Percentiles rank a stretch among this genome's conserved stretches.
Conservation (phyloP, 129 eudicot genomes). For the Deinandra increscens region DNA sequence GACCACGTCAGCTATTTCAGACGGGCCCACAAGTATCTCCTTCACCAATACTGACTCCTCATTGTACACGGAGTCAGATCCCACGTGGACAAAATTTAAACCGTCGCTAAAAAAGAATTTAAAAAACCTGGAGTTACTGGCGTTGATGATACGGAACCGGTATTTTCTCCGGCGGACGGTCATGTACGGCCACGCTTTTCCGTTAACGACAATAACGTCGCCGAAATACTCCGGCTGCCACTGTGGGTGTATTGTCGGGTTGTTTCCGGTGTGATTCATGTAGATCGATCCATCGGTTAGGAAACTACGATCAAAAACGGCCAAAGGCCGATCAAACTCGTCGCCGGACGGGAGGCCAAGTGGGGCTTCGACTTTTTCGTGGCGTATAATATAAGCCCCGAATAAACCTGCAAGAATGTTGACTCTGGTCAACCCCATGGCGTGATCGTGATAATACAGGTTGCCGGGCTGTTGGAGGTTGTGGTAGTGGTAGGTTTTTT, state of each 20-base stretch:
- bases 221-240: slow-evolving; percentile 98
- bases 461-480: slow-evolving; percentile 86
- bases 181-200: slow-evolving; percentile 93
- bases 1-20: slow-evolving; percentile 80
- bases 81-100: slow-evolving; percentile 63
- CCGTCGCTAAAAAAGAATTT: slow-evolving; percentile 55
- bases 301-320: slow-evolving; percentile 67
- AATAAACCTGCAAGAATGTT: slow-evolving; percentile 78
- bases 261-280: slow-evolving; percentile 73
- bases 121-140: slow-evolving; percentile 82
- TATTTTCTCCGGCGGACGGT: slow-evolving; percentile 58
- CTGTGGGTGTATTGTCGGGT: slow-evolving; percentile 76
- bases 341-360: slow-evolving; percentile 52
- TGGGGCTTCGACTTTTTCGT: slow-evolving; percentile 50
- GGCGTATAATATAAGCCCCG: slow-evolving; percentile 76
- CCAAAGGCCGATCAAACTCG: slow-evolving; percentile 66
- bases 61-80: slow-evolving; percentile 66
- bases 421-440: slow-evolving; percentile 97
- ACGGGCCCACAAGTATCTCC: slow-evolving; percentile 55
- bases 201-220: slow-evolving; percentile 71
- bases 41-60: slow-evolving; percentile 42
- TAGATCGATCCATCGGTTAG: slow-evolving; percentile 54
- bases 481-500: slow-evolving; percentile 58
- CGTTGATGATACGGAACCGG: slow-evolving; percentile 75
- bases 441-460: slow-evolving; percentile 88